A percentile compares a stretch with the other conserved stretches of the same genome.
phyloP scores from a whole-genome alignment of 1,139 yeast species.

The Taphrina communis region DNA sequence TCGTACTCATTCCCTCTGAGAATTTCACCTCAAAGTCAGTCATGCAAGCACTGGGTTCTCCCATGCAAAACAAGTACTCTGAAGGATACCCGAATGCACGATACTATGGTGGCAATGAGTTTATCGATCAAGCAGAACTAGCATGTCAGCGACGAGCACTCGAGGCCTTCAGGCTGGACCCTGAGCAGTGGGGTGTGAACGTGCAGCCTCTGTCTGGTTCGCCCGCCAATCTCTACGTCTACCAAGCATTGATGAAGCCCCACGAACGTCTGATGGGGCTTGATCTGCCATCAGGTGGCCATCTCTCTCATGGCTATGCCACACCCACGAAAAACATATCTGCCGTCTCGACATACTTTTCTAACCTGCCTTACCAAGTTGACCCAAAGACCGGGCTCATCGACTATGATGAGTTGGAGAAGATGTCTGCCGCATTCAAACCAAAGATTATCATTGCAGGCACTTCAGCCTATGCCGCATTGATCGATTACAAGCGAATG shows the following conservation, averaged over 20 bases:
- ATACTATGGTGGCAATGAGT: constrained; percentile 93
- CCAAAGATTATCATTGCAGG: constrained; percentile 97
- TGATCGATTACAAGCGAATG: constrained; percentile 94
- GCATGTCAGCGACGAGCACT: constrained; percentile 93
- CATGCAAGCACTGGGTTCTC: constrained; percentile 95
- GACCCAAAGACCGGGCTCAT: constrained; percentile 88
- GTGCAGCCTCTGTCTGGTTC: constrained; percentile 95
- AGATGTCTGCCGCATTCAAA: constrained; percentile 85
- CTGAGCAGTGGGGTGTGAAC: constrained; percentile 96
- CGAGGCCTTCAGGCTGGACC: constrained; percentile 76
- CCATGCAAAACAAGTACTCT: constrained; percentile 89
- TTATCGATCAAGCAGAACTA: constrained; percentile 89
- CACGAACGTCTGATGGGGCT: constrained; percentile 44
- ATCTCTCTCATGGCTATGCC: constrained; percentile 96
- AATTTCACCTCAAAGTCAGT: constrained; percentile 97
- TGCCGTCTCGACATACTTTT: constrained; percentile 93
- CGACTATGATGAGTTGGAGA: constrained; percentile 92
- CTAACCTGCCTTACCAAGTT: constrained; percentile 97
- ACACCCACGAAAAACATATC: constrained; percentile 94
- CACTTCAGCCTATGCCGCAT: constrained; percentile 94
- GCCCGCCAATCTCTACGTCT: constrained; percentile 95
- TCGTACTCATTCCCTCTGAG: constrained; percentile 93
- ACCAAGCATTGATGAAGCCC: constrained; percentile 60
- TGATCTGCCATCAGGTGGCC: constrained; percentile 83
- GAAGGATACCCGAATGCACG: constrained; percentile 93